These are phyloP conservation scores for Aspergillus biplanus DNA, from an alignment of 495 filamentous ascomycete genomes.

Conservation along the genomic window DNA sequence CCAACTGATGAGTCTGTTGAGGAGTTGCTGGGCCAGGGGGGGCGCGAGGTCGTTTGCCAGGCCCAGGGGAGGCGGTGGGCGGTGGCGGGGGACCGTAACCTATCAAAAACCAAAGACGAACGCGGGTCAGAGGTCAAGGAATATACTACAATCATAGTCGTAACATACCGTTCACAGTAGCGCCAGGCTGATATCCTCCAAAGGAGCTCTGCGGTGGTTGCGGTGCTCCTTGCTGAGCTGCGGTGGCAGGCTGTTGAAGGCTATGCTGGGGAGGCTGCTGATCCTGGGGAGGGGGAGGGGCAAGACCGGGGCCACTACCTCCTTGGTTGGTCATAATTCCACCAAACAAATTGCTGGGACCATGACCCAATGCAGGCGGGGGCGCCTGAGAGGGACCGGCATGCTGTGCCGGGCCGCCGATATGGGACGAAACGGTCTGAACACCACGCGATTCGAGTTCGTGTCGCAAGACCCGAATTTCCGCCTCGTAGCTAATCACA, in stretches of 20 bases:
- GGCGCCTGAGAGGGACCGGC: constrained; percentile 79
- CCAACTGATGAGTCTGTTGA: constrained; percentile 79
- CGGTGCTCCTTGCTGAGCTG: constrained; percentile 64
- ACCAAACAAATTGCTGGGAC: constrained; percentile 87
- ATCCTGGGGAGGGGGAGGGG: constrained; percentile 75
- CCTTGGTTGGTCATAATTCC: constrained; percentile 93
- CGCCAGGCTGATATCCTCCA: constrained; percentile 64
- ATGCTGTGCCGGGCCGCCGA: constrained; percentile 67
- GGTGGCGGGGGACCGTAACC: constrained; percentile 74
- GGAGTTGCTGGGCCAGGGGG: constrained; percentile 81
- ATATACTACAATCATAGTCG: constrained; percentile 25
- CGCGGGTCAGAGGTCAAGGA: constrained; percentile 35
- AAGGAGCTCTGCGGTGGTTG: constrained; percentile 62
- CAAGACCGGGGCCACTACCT: constrained; percentile 83
- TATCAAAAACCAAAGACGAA: constrained; percentile 26
- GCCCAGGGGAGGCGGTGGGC: constrained; percentile 84
- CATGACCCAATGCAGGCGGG: constrained; percentile 86
- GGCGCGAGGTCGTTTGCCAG: constrained; percentile 65
- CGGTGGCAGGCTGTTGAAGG: constrained; percentile 62
- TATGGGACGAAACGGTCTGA: constrained; percentile 65
- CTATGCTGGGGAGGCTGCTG: constrained; percentile 62
- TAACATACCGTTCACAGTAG: constrained; percentile 68
- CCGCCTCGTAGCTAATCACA: constrained; percentile 81
- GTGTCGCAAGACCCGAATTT: constrained; percentile 79
- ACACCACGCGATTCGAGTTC: constrained; percentile 89